Evolutionary conservation across 2,329 filamentous ascomycete genomes (phyloP).

Genomic region (Beauveria bassiana): DNA sequence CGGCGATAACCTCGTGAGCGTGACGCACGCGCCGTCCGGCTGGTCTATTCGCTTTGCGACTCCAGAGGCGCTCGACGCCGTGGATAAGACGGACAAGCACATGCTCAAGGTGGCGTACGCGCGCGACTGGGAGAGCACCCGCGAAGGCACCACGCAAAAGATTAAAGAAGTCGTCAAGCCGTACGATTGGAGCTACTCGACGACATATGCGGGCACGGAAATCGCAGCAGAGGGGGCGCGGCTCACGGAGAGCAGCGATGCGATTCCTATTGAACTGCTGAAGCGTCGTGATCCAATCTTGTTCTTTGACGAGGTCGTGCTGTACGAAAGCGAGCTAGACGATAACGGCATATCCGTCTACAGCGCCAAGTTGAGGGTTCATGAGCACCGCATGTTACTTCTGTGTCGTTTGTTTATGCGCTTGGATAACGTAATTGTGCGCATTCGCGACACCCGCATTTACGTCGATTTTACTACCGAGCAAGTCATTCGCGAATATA

Average conservation of each 20-base stretch:
- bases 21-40: constrained; percentile 64
- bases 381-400: constrained; percentile 80
- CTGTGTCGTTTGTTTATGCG: constrained; percentile 86
- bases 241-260: constrained; percentile 25
- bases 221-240: constrained; percentile 16
- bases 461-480: constrained; percentile 81
- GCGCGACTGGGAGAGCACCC: constrained; percentile 64
- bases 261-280: constrained; percentile 79
- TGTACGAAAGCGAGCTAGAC: constrained; percentile 96
- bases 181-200: constrained; percentile 97
- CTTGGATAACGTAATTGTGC: constrained; percentile 79
- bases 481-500: constrained; percentile 82
- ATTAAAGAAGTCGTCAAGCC: constrained; percentile 93
- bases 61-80: constrained; percentile 76
- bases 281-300: constrained; percentile 86
- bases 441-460: constrained; percentile 81
- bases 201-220: constrained; percentile 68
- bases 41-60: constrained; percentile 81
- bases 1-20: constrained; percentile 78
- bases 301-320: constrained; percentile 92
- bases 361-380: constrained; percentile 86
- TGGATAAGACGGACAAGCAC: constrained; percentile 85
- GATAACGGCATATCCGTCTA: constrained; percentile 93
- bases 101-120: constrained; percentile 96
- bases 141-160: constrained; percentile 71